Base-by-base conservation (phyloP, 345 rosid genomes). In the Citrus australasica region DNA sequence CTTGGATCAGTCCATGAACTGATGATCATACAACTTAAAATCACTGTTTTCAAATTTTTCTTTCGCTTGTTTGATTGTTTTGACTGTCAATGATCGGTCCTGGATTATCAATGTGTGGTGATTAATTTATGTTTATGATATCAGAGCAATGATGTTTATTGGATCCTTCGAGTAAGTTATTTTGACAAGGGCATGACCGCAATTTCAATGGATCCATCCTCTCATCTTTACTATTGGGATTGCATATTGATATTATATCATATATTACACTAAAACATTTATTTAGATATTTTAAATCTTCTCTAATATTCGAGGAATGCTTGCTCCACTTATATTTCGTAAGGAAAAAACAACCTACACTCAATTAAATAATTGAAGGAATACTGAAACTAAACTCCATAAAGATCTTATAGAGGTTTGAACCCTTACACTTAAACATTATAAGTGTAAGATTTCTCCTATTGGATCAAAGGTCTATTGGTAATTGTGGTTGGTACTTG, bases 1-100 rank as follows among this genome's bases (percentile, higher is more conserved):
- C 72, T 63, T 91, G 85, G 93, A 89, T 81, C 58, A 53, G 21
- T 76, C 93, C 60, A 79, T 9, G 79, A 73, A 82, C 60, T 70
- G 38, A 48, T 17, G 24, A 2, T 32, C 42, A 7, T 65, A 19
- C 5, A 33, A 17, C 37, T 65, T 6, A 13, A 1, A 2, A 4
- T 19, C 22, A 7, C 5, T 3, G 8, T 16, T 30, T 17, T 19
- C 13, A 30, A 53, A 37, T 51, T 55, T 71, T 71, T 24, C 22
- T 53, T 4, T 30, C 4, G 21, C 33, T 19, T 6, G 10, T 30
- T 65, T 69, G 21, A 46, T 17, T 69, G 58, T 69, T 22, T 38
- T 11, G 4, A n/a, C 27, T 66, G 30, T 27, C 72, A 11, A 42
- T 40, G 37, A 24, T 46, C 51, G 4, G 17, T 46, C 51, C 51